Evolutionary conservation across 202 grass and related monocot genomes (phyloP).

Genomic region (Tripidium arundinaceum): DNA sequence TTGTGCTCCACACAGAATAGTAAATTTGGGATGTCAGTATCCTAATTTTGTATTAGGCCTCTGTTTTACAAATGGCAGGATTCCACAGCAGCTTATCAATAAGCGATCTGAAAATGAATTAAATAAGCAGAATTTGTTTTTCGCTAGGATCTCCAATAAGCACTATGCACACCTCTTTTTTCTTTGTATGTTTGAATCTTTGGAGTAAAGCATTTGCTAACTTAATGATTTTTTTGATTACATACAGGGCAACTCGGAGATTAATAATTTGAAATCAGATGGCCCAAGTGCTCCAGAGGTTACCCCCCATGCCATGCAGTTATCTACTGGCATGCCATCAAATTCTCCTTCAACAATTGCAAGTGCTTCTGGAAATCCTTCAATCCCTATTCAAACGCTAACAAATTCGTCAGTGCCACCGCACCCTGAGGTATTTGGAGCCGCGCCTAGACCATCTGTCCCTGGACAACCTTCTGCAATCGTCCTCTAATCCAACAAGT

Average conservation of each 20-base stretch:
- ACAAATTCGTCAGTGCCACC: slow-evolving; percentile 38
- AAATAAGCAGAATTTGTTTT: too few species aligned
- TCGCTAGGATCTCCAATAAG: slow-evolving; percentile 28
- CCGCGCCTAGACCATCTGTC: slow-evolving; percentile 39
- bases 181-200: slow-evolving; percentile 13
- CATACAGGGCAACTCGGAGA: slow-evolving; percentile 37
- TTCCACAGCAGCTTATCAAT: too few species aligned
- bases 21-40: not conserved
- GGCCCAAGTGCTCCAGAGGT: slow-evolving; percentile 18
- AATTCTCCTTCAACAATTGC: slow-evolving; percentile 5
- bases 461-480: slow-evolving; percentile 51
- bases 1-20: not conserved
- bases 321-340: slow-evolving; percentile 12
- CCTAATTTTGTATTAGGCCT: not conserved
- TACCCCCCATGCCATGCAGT: slow-evolving; percentile 42
- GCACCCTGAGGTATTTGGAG: slow-evolving; percentile 49
- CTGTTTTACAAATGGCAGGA: not conserved
- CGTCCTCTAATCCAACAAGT: slow-evolving; percentile 40
- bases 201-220: not conserved
- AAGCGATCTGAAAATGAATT: too few species aligned
- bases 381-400: slow-evolving; percentile 37
- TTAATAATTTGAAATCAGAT: slow-evolving; percentile 25
- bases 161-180: slow-evolving; percentile 30
- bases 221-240: slow-evolving; percentile 17
- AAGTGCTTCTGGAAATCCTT: slow-evolving; percentile 40